phyloP scores from a whole-genome alignment of 805 yeast species.

The Candida pseudoglaebosa region DNA sequence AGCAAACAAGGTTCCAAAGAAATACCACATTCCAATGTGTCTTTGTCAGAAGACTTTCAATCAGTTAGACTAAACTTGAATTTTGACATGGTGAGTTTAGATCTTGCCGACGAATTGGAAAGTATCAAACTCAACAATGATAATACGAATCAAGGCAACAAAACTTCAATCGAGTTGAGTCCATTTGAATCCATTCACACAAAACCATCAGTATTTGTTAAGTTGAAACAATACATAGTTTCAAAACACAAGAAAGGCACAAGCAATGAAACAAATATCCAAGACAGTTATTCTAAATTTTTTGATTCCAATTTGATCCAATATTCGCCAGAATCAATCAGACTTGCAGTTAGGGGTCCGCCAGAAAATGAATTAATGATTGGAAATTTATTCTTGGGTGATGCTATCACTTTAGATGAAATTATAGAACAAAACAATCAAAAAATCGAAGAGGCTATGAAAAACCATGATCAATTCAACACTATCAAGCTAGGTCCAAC shows the following conservation, averaged over 20 bases:
- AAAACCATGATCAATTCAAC: no score
- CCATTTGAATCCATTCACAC: background rate
- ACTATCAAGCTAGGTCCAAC: no score
- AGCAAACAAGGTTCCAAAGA: background rate
- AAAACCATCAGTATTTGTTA: background rate
- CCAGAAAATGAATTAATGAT: background rate
- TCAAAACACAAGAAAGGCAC: background rate
- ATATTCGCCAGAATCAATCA: background rate
- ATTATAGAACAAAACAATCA: background rate
- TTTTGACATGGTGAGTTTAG: slow-evolving; percentile 2
- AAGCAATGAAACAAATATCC: no score
- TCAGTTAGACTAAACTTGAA: background rate
- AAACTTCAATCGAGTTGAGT: background rate
- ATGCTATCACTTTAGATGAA: background rate
- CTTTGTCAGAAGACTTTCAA: background rate
- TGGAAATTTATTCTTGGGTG: background rate
- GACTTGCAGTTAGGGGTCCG: background rate
- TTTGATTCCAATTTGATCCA: no score
- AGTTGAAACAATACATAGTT: slow-evolving; percentile 2
- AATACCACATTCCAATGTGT: background rate
- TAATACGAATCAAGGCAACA: background rate
- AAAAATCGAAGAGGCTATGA: background rate
- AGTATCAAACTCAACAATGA: background rate
- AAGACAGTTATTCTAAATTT: no score
- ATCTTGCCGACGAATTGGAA: background rate